Evolutionary conservation across 2,329 filamentous ascomycete genomes (phyloP), one percentile per base, ranked within the genome.

Genomic region (Aspergillus sp.): DNA sequence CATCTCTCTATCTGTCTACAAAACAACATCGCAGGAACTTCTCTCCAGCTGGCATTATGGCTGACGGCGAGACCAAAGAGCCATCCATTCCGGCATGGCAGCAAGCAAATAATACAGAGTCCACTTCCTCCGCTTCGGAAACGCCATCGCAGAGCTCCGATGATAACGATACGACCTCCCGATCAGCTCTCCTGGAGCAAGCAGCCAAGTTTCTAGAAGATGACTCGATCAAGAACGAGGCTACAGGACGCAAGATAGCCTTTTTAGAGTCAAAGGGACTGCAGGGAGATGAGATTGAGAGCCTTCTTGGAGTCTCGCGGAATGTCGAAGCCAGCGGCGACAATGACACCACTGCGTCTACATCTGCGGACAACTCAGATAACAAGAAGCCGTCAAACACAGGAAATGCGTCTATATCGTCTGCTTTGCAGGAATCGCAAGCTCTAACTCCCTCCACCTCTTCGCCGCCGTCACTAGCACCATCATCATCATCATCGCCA

Each of bases 221-320:
- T 51, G 82, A 86, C 6, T 75, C 77, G 17, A 86, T 95, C 49
- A 81, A 79, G 49, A 73, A 84, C 66, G 82, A 85, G 30, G 75
- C 85, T 0, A 75, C 77, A 41, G 84, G 88, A 48, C 84, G 82
- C 67, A 95, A 95, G 71, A 74, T 79, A 17, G 78, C 80, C 6
- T 95, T 95, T 57, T 72, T 96, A 1, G 78, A 83, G 60, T 81
- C 80, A 44, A 96, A 96, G 65, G 88, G 88, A 3, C 72, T 95
- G 6, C 71, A 70, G 3, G 71, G 78, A 4, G 74, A 77, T 27
- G 82, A 91, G 52, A 88, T 95, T 51, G 73, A 87, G 55, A 72
- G 74, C 44, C 73, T 95, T 6, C 69, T 95, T 53, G 73, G 65
- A 25, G 52, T 66, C 41, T 63, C 65, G 46, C 62, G 60, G 51